Base-by-base conservation (phyloP, 768 basidiomycete species). In the Lanmaoa rubissima region DNA sequence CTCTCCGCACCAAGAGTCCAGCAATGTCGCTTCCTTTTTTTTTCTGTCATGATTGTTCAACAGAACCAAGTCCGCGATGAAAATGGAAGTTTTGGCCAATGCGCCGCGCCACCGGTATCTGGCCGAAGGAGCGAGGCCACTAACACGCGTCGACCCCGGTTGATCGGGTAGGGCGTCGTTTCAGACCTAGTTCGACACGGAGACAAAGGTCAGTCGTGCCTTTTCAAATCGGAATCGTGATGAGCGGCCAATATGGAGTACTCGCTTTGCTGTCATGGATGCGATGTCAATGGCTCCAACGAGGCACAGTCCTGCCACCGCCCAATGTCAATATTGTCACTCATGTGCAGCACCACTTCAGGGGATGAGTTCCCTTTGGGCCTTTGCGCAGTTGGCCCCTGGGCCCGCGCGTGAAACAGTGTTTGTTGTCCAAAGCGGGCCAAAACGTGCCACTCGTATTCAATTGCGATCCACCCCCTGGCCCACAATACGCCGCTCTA, bases 221-320 rank as follows among this genome's bases (percentile, higher is more conserved):
- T 36, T 44, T 54, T 45, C 21, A 24, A 24, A 61, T 35, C 51
- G 51, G 55, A 58, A 40, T 50, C 31, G 38, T 49, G 34, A 58
- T 54, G 45, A 5, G 17, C 38, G 45, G 49, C 14, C 61, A 41
- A 13, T 38, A 45, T 44, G 47, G 40, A 19, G 38, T 28, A 46
- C 32, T 57, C 24, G 21, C 44, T 17, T 24, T 11, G 39, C 35
- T 62, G 49, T 42, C 38, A 16, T 48, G 12, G 59, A 47, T 54
- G 59, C 48, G 43, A n/a, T 50, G 59, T 28, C 42, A 28, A 32
- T 57, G 26, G 35, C 56, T 36, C 36, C 57, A 48, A 46, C 50
- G 53, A 51, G 53, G 53, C 61, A 59, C 55, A 36, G 48, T 46
- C 49, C 24, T 57, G 48, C 45, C 49, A 53, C 44, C 16, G 57